Conservation (phyloP, 2,329 filamentous ascomycete genomes). For the Diaporthe batatas region DNA sequence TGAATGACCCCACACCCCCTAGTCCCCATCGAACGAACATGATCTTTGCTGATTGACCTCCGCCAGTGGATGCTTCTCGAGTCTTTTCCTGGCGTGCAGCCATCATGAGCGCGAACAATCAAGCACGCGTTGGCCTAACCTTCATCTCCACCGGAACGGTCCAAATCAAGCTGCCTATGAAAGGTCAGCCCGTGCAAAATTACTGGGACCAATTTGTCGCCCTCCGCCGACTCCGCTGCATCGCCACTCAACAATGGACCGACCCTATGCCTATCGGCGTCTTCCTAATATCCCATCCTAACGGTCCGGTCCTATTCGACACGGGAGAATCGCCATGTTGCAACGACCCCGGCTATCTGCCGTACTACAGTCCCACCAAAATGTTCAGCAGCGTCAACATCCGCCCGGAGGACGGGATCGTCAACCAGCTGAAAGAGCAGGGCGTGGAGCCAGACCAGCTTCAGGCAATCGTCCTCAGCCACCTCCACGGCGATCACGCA, state of each 20-base stretch:
- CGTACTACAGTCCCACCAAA: conserved; percentile 42
- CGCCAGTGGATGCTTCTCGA: not conserved
- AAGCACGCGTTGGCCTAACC: not conserved
- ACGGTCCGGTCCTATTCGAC: conserved; percentile 46
- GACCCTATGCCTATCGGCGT: conserved; percentile 44
- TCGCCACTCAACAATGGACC: conserved; percentile 43
- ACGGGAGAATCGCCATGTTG: conserved; percentile 45
- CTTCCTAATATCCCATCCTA: conserved; percentile 45
- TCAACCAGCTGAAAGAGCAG: conserved; percentile 41
- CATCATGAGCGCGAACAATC: conserved; percentile 3
- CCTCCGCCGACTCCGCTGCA: conserved; percentile 44
- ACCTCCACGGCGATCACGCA: conserved; percentile 50
- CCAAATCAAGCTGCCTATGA: conserved; percentile 19
- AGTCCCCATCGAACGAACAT: not conserved
- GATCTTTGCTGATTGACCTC: not conserved
- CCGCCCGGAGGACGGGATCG: conserved; percentile 43
- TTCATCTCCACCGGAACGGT: conserved; percentile 9
- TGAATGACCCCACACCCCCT: not conserved
- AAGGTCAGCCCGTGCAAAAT: conserved; percentile 2
- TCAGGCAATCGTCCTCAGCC: conserved; percentile 48
- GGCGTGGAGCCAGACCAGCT: conserved; percentile 45
- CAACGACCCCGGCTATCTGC: conserved; percentile 45
- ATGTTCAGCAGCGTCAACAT: conserved; percentile 38
- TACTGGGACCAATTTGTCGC: conserved; percentile 36
- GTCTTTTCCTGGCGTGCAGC: not conserved